A percentile compares a stretch with the other conserved stretches of the same genome.
These are phyloP conservation scores for Articulospora tetracladia DNA, from an alignment of 495 filamentous ascomycete species.

Conservation along the genomic window DNA sequence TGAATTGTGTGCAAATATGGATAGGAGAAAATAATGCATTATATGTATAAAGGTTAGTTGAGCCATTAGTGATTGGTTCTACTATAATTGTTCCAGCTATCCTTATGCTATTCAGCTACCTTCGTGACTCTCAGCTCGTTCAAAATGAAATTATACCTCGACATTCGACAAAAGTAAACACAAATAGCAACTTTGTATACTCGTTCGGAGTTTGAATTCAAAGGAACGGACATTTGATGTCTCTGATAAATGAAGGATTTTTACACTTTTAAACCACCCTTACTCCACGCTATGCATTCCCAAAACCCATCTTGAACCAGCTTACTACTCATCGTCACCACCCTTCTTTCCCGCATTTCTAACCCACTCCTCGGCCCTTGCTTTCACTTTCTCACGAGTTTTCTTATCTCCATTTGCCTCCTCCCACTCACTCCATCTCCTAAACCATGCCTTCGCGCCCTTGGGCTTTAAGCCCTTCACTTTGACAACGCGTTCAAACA, in stretches of 20 bases:
- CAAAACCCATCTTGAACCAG: not conserved
- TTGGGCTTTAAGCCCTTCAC: conserved; percentile 67
- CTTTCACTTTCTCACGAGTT: conserved; percentile 67
- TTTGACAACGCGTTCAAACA: conserved; percentile 76
- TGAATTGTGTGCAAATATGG: too few relatives aligned
- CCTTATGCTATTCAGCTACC: too few relatives aligned
- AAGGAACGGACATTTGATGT: too few relatives aligned
- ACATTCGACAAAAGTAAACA: too few relatives aligned
- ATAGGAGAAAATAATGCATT: too few relatives aligned
- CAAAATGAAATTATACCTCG: too few relatives aligned
- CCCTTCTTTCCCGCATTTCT: conserved; percentile 11
- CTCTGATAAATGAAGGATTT: too few relatives aligned
- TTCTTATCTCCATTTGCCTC: conserved; percentile 68
- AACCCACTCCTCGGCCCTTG: conserved; percentile 65
- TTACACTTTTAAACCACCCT: conserved; percentile 3
- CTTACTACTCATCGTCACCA: not conserved
- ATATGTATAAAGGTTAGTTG: too few relatives aligned
- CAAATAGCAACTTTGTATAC: too few relatives aligned
- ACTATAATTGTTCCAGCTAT: too few relatives aligned
- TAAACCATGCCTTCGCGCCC: conserved; percentile 77
- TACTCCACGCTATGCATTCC: conserved; percentile 1
- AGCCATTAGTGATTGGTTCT: too few relatives aligned
- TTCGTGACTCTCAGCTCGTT: too few relatives aligned
- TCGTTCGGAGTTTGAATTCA: not conserved
- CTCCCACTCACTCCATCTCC: conserved; percentile 79